Evolutionary conservation across 2,329 filamentous ascomycete genomes (phyloP), one percentile per base, ranked within the genome.

Genomic region (Penicillium sp.): DNA sequence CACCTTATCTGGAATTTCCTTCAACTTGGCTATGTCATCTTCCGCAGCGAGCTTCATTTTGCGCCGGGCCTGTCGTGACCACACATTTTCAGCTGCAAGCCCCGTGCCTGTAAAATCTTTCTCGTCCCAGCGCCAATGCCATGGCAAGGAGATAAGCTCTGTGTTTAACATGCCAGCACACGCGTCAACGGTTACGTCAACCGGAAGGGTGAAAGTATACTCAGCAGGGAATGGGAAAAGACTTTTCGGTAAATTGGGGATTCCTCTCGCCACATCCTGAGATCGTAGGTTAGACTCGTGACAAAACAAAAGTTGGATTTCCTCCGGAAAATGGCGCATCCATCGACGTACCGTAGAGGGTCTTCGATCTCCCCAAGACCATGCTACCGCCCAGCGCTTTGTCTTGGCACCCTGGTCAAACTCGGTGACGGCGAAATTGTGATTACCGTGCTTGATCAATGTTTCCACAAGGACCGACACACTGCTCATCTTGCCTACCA

Each of bases 401-500:
- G 94, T 97, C 68, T 86, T 88, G 44, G 76, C 84, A 0, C 89
- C 90, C 54, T 93, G 90, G 0, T 90, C 79, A 60, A 97, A 88
- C 58, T 89, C 86, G 0, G 88, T 88, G 0, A 96, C 84, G 0
- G 91, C 92, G 63, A 87, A 97, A 68, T 97, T 99, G 36, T 79
- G 77, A 36, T 95, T 81, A 0, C 75, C 78, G 9, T 80, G 68
- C 2, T 80, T 74, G 14, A 82, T 81, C 4, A 85, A 71, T 7
- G 88, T 77, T 48, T 80, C 79, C 5, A 86, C 79, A 0, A 96
- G 75, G 0, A 88, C 72, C 0, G 79, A 76, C 1, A 88, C 79
- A 3, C 90, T 77, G 60, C 88, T 92, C 29, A 90, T 77, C 65
- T 95, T 95, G 0, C 93, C 92, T 0, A 97, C 78, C 90, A 97